These are phyloP conservation scores for Diaporthe ampelina DNA, from an alignment of 2,329 filamentous ascomycete species.

Conservation along the genomic window DNA sequence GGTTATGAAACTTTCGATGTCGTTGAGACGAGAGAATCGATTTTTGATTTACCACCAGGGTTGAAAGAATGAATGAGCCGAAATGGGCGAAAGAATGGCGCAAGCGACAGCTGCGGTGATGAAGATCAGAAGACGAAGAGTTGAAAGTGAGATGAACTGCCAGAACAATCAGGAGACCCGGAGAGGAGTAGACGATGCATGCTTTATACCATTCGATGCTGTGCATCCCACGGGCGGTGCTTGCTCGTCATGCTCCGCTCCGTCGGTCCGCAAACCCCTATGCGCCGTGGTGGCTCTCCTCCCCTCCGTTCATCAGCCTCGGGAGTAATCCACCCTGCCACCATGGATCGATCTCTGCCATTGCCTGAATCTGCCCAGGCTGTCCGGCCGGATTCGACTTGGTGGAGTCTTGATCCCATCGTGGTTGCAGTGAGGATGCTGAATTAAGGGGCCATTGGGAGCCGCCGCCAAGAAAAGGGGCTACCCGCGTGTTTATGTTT, in stretches of 20 bases:
- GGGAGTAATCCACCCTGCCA: neutral
- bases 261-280: neutral
- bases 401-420: conserved; percentile 5
- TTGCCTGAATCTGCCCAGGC: conserved; percentile 11
- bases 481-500: conserved; percentile 10
- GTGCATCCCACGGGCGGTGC: neutral
- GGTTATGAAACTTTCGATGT: conserved; percentile 5
- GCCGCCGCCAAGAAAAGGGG: conserved; percentile 36
- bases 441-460: conserved; percentile 33
- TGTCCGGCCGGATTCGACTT: neutral
- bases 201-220: conserved; percentile 27
- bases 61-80: conserved; percentile 23
- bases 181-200: conserved; percentile 21
- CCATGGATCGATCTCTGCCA: neutral
- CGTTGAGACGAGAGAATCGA: conserved; percentile 3
- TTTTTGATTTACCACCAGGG: conserved; percentile 36
- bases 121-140: conserved; percentile 33
- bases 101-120: conserved; percentile 36
- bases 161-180: neutral
- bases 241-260: neutral
- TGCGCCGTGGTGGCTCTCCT: conserved; percentile 19
- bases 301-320: conserved; percentile 18
- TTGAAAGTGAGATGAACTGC: conserved; percentile 30
- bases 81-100: conserved; percentile 36
- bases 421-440: conserved; percentile 7